Conservation (phyloP, 768 basidiomycete genomes). For the Tubosaeta sp. region DNA sequence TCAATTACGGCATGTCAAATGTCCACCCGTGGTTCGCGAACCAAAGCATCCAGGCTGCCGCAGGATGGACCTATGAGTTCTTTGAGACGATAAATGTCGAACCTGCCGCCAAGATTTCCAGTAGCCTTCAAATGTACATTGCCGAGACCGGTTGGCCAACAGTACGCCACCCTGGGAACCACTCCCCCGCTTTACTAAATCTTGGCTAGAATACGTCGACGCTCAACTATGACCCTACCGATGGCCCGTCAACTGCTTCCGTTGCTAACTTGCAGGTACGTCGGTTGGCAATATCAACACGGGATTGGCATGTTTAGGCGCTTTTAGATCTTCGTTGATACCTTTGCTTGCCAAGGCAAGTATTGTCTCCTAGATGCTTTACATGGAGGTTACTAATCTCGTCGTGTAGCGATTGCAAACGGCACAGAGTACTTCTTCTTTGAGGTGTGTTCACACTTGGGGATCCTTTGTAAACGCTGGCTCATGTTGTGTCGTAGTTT, state of each 20-base stretch:
- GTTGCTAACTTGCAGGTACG: conserved; percentile 54
- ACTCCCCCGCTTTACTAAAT: not conserved
- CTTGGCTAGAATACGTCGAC: conserved; percentile 55
- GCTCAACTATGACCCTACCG: conserved; percentile 45
- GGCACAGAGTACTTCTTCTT: conserved; percentile 87
- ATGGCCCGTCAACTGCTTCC: conserved; percentile 67
- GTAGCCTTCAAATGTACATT: conserved; percentile 80
- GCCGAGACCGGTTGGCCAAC: conserved; percentile 93
- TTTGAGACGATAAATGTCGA: conserved; percentile 65
- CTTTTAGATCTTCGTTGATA: conserved; percentile 70
- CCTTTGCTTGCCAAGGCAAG: conserved; percentile 65
- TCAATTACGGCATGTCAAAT: conserved; percentile 84
- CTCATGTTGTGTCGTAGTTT: conserved; percentile 35
- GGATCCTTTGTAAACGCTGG: conserved; percentile 1
- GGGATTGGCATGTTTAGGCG: conserved; percentile 5
- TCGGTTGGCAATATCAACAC: not conserved
- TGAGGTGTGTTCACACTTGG: conserved; percentile 41
- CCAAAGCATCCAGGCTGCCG: conserved; percentile 58
- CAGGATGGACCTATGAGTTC: conserved; percentile 79
- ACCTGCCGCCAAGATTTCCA: conserved; percentile 53
- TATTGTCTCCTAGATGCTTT: not conserved
- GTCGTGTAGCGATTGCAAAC: conserved; percentile 59
- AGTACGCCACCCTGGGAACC: conserved; percentile 34
- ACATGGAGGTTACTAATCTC: conserved; percentile 6
- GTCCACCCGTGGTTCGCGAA: conserved; percentile 96